Conservation (phyloP, 768 basidiomycete species). For the Mycena albidolilacea region DNA sequence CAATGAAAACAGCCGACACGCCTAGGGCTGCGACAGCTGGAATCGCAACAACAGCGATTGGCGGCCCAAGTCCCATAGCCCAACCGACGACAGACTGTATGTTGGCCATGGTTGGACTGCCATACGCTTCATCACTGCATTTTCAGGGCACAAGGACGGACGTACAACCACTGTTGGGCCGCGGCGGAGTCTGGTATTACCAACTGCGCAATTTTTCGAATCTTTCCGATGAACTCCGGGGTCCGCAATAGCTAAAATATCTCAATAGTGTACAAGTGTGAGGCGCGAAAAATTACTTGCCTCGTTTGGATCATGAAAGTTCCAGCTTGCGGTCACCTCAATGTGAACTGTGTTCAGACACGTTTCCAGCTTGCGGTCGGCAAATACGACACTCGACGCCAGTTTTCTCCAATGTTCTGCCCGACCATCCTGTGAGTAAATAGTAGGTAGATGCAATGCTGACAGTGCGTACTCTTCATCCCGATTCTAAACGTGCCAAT, state of each 20-base stretch:
- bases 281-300: neutral
- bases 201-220: slow-evolving; percentile 11
- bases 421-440: neutral
- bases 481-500: neutral
- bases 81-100: neutral
- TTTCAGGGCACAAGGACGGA: neutral
- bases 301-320: slow-evolving; percentile 18
- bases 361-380: slow-evolving; percentile 4
- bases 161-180: slow-evolving; percentile 1
- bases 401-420: slow-evolving; percentile 10
- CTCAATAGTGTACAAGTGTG: slow-evolving; percentile 3
- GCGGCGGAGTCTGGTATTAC: slow-evolving; percentile 1
- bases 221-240: neutral
- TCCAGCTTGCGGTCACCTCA: slow-evolving; percentile 13
- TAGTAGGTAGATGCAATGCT: neutral
- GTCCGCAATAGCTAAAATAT: slow-evolving; percentile 8
- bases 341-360: slow-evolving; percentile 20
- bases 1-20: slow-evolving; percentile 3
- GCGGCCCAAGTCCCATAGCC: neutral
- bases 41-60: slow-evolving; percentile 1
- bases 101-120: slow-evolving; percentile 6
- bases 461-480: slow-evolving; percentile 8
- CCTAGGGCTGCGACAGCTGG: neutral
- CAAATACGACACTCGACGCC: slow-evolving; percentile 9
- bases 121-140: neutral